Evolutionary conservation across 2,329 filamentous ascomycete genomes (phyloP), one percentile per base, ranked within the genome.

Genomic region (Dothideomycetes sp.): DNA sequence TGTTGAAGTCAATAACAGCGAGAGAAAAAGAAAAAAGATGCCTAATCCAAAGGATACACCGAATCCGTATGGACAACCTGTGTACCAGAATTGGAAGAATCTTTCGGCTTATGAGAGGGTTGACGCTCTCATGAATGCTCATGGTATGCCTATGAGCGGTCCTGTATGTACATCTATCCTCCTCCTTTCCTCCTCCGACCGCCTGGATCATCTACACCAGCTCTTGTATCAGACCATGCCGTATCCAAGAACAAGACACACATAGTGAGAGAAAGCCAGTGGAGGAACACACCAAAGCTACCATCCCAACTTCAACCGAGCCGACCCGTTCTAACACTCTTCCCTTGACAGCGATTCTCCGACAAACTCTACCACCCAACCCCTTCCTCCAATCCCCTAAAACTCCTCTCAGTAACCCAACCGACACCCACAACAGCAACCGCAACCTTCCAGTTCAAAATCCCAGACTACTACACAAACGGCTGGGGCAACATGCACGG

Each of bases 401-500:
- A 16, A 8, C 28, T 31, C 13, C 13, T 31, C 8, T 31, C 28
- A 2, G 28, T 31, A 7, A 16, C n/a, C 6, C 4, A 31, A 17
- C 16, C 28, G 13, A 17, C 28, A 7, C 12, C 28, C 1, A 31
- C 28, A 17, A 31, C 28, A 31, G 28, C 28, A 5, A 8, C 13
- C 15, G n/a, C 13, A 16, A 17, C 12, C 20, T 35, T 35, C 22
- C 8, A 5, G 11, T 35, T 23, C 45, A 55, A 50, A 3, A 65
- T 74, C 15, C 60, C 64, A 9, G 51, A 52, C 11, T 52, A 56
- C 31, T 64, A 72, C 36, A 64, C 64, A 46, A 75, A 74, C 52
- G 51, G 61, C 36, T 59, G 60, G 24, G 62, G 62, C 1, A 68
- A 65, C 19, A 60, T 76, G 47, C 72, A 75, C 50, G 71, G 72